Evolutionary conservation across 2,329 filamentous ascomycete species (phyloP), one percentile per base, ranked within the genome.

Genomic region (Ceratocystis harringtonii): DNA sequence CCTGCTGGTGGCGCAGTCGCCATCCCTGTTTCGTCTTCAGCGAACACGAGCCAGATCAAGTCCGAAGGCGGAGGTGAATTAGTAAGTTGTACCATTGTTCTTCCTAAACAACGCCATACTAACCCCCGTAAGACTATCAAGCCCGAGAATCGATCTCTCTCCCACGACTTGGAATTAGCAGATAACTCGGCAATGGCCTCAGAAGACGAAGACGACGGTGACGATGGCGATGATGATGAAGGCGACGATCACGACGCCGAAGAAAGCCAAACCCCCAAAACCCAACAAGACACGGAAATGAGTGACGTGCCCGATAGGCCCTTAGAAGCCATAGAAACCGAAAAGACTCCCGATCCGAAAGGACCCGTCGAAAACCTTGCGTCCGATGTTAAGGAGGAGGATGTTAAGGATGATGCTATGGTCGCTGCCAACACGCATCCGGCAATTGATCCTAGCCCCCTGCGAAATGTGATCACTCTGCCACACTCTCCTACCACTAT

Each of bases 81-180:
- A 25, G 61, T 62, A 62, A 62, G 61, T 62, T 19, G 36, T 25
- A 30, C 10, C 15, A 22, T 4, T 4, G 25, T n/a, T 7, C 43
- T 30, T 32, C 60, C n/a, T 50, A 5, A 7, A n/a, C 41, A 32
- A 15, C 55, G 1, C 5, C 32, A 19, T 45, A 32, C 61, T 62
- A 62, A 62, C 44, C 25, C 17, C 4, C 17, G 5, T 5, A 30
- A 62, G 61, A 48, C 8, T 28, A 30, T 64, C 36, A 64, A 64
- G 17, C 17, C 28, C 19, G 63, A 64, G 41, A 30, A 30, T 10
- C 52, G 43, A 43, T 68, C 73, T 28, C 73, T 74, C n/a, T 77
- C 77, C 60, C 76, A 77, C 15, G 81, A 82, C 68, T 78, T 76
- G 69, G 80, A 82, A 67, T 81, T 81, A 76, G 78, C 76, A 0